Base-by-base conservation (phyloP, 2,329 filamentous ascomycete species). In the Blumeria hordei region DNA sequence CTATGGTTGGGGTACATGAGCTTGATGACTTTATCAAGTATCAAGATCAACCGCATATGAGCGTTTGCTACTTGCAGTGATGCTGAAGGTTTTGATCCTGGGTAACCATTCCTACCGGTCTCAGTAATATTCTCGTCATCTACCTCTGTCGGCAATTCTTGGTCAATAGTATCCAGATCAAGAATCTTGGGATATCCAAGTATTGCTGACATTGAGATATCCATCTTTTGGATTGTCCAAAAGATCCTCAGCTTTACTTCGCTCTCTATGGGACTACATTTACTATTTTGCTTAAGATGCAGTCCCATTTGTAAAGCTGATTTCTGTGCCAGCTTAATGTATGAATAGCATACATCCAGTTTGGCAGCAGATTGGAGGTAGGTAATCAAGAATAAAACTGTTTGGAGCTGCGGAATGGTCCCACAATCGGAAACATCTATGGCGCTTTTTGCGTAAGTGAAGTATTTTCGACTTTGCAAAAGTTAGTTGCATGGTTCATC, bases 291-390 rank as follows among this genome's bases (percentile, higher is more conserved):
- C 57, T 83, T 77, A 54, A 85, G 80, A 65, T 92, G 85, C 32
- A 90, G 70, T 7, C 85, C 85, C 68, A 90, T 80, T 33, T 84
- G 77, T 36, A 90, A 68, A n/a, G 83, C 79, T 6, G 82, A 82
- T 53, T 84, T 77, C 53, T 88, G 70, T 1, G 83, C 85, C 61
- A 90, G 83, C 6, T 84, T 85, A 51, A 90, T 75, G 61, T 86
- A 88, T 0, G 83, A 78, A 66, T 90, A 90, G 64, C 85, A 90
- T 9, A 80, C 83, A 63, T 80, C 85, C 34, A 90, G 69, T 63
- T 86, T 85, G 8, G 84, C 83, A 1, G 85, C 85, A 2, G 82
- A 80, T 63, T 92, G 85, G 0, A 90, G 72, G 63, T 88, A 92
- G 2, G 90, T 70, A 51, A 88, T 83, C 74, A 88, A 84, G 64